phyloP scores from a whole-genome alignment of 805 yeast genomes.

The Saturnispora halmiae region DNA sequence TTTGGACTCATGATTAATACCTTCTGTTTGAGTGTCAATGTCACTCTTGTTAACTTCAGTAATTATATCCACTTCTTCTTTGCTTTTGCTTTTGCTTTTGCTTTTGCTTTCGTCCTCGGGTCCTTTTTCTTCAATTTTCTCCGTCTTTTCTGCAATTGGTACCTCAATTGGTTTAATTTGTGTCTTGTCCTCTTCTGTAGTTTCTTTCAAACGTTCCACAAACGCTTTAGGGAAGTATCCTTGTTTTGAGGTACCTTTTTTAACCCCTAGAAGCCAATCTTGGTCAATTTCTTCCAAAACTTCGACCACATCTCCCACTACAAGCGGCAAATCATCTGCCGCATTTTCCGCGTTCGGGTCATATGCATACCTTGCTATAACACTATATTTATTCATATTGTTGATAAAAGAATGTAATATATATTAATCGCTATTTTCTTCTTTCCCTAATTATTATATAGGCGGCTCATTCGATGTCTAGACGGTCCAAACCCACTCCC shows the following conservation, averaged over 20 bases:
- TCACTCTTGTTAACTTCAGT: not conserved
- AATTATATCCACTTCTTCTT: not conserved
- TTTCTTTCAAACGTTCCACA: constrained; percentile 38
- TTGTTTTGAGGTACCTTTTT: constrained; percentile 31
- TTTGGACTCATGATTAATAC: not conserved
- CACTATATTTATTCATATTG: constrained; percentile 17
- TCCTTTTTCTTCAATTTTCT: not conserved
- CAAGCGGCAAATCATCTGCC: constrained; percentile 75
- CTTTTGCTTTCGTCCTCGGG: not conserved
- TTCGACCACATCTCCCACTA: constrained; percentile 56
- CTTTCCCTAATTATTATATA: not conserved
- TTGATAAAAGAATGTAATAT: constrained; percentile 3
- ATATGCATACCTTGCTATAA: constrained; percentile 26
- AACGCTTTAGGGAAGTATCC: constrained; percentile 89
- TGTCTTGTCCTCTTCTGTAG: not conserved
- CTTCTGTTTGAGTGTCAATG: not conserved
- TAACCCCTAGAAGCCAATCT: constrained; percentile 81
- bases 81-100: not conserved
- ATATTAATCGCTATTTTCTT: not conserved
- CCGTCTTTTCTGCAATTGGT: not conserved
- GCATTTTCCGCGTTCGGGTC: constrained; percentile 40
- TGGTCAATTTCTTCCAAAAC: constrained; percentile 81
- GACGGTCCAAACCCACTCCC: not conserved
- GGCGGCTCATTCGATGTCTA: constrained; percentile 1
- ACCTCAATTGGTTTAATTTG: too few species aligned